Evolutionary conservation across 2,329 filamentous ascomycete genomes (phyloP).

Genomic region (Neofusicoccum parvum): DNA sequence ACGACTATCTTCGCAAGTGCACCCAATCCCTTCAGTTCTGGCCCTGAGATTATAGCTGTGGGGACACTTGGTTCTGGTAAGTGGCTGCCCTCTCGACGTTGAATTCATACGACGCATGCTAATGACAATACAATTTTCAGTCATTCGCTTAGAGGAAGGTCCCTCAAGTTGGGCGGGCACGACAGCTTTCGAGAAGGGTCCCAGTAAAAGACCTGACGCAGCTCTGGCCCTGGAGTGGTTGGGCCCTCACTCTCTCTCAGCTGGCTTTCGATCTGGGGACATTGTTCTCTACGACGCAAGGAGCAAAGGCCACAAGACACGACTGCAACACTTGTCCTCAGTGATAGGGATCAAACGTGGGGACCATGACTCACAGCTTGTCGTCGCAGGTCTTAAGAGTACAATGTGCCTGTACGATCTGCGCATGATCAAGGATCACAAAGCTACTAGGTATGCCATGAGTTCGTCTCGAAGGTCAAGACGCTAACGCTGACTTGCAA

Average conservation of each 20-base stretch:
- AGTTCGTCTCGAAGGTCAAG: background rate
- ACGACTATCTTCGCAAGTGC: conserved; percentile 6
- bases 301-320: background rate
- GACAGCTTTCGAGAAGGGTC: background rate
- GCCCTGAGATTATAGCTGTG: conserved; percentile 10
- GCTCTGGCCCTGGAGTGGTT: conserved; percentile 13
- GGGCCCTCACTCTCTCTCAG: background rate
- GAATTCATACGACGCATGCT: background rate
- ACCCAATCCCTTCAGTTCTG: background rate
- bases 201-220: background rate
- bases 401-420: conserved; percentile 26
- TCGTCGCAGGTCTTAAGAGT: conserved; percentile 22
- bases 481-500: conserved; percentile 3
- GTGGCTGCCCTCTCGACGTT: background rate
- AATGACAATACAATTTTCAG: background rate
- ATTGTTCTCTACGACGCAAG: conserved; percentile 17
- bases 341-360: conserved; percentile 16
- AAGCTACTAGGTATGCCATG: conserved; percentile 25
- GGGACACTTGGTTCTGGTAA: conserved; percentile 10
- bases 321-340: conserved; percentile 3
- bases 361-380: conserved; percentile 14
- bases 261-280: conserved; percentile 12
- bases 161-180: background rate
- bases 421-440: conserved; percentile 23
- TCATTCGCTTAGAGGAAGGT: conserved; percentile 7